Conservation (phyloP, 192 early-diverging fungal species). For the Podochytrium sp. region DNA sequence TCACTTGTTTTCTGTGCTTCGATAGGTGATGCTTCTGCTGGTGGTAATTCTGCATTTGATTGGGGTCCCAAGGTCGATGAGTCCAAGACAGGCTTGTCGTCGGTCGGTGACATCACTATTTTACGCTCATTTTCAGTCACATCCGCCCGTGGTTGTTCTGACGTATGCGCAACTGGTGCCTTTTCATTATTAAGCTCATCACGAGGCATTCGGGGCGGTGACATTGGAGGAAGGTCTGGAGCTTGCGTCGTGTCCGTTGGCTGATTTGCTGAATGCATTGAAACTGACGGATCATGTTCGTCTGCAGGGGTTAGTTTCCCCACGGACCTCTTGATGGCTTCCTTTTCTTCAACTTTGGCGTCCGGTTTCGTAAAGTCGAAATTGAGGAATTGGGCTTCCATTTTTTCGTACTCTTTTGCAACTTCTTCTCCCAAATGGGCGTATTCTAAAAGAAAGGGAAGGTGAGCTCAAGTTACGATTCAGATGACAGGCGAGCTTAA, state of each 20-base stretch:
- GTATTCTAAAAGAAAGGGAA: conserved; percentile 8
- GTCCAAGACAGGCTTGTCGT: too few species aligned
- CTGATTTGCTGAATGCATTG: neutral
- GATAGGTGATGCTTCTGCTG: too few species aligned
- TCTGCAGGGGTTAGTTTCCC: neutral
- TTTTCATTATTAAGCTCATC: too few species aligned
- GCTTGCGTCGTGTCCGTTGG: neutral
- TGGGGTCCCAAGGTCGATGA: too few species aligned
- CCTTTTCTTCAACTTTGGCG: neutral
- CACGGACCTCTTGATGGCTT: neutral
- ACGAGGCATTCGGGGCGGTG: too few species aligned
- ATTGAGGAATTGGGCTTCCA: conserved; percentile 28
- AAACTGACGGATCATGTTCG: neutral
- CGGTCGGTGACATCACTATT: too few species aligned
- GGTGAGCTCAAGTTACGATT: neutral
- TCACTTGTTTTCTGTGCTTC: too few species aligned
- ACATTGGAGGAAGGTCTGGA: neutral
- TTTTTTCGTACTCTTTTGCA: conserved; percentile 26
- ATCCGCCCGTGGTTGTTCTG: too few species aligned
- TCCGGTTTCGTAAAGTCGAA: conserved; percentile 20
- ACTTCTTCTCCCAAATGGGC: conserved; percentile 16
- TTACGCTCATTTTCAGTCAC: too few species aligned
- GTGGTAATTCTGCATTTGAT: too few species aligned
- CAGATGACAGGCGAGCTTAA: neutral
- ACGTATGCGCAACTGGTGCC: too few species aligned